These are phyloP conservation scores for Leccinum griseonigrum DNA, from an alignment of 1,284 basidiomycete genomes.

Conservation along the genomic window DNA sequence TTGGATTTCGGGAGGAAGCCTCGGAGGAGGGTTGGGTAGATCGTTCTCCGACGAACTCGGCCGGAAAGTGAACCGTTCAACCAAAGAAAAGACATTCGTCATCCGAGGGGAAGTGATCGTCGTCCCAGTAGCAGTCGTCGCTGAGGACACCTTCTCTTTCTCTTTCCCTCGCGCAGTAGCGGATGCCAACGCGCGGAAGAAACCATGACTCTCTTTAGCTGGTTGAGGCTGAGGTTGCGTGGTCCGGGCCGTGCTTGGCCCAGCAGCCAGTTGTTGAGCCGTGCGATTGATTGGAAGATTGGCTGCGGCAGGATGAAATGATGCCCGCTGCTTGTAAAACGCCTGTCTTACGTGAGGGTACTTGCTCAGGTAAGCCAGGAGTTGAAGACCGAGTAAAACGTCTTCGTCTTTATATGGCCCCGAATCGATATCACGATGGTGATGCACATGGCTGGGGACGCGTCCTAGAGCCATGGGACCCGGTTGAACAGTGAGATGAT, in stretches of 20 bases:
- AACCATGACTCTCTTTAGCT: slow-evolving; percentile 30
- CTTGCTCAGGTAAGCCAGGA: slow-evolving; percentile 95
- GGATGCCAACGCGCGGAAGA: slow-evolving; percentile 40
- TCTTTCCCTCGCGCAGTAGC: slow-evolving; percentile 40
- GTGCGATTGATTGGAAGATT: slow-evolving; percentile 29
- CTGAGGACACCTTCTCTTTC: slow-evolving; percentile 36
- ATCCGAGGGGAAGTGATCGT: slow-evolving; percentile 37
- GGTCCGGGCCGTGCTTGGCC: slow-evolving; percentile 22
- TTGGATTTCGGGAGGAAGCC: slow-evolving; percentile 88
- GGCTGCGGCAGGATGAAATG: slow-evolving; percentile 70
- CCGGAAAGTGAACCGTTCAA: slow-evolving; percentile 94
- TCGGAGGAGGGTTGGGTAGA: slow-evolving; percentile 66
- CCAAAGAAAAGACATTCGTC: slow-evolving; percentile 93
- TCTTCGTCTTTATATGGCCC: slow-evolving; percentile 92
- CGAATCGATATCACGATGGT: slow-evolving; percentile 36
- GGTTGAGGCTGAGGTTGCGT: slow-evolving; percentile 15
- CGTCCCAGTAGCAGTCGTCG: slow-evolving; percentile 17
- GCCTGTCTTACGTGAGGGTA: slow-evolving; percentile 98
- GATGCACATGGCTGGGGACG: slow-evolving; percentile 22
- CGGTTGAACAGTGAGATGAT: slow-evolving; percentile 16
- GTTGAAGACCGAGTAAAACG: slow-evolving; percentile 86
- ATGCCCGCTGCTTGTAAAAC: slow-evolving; percentile 82
- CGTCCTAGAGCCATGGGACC: slow-evolving; percentile 27
- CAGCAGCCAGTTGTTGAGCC: slow-evolving; percentile 20
- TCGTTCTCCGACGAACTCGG: slow-evolving; percentile 79